phyloP scores from a whole-genome alignment of 768 basidiomycete species.

The Tulasnella sp. region DNA sequence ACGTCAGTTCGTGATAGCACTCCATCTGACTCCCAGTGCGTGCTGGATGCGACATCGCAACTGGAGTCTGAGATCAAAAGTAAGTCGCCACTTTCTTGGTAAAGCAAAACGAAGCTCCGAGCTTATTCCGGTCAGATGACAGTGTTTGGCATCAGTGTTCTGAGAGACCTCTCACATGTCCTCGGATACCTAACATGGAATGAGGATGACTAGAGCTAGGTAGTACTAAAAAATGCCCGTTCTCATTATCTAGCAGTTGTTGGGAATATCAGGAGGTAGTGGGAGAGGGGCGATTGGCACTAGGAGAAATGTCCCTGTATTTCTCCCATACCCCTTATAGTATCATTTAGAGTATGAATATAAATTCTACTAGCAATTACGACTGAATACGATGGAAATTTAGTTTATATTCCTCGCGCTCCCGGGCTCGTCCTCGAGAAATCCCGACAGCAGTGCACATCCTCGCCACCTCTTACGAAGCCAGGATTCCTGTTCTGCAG shows the following conservation, averaged over 20 bases:
- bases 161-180: not conserved
- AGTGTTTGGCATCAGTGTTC: not conserved
- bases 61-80: not conserved
- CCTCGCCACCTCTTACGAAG: constrained; percentile 62
- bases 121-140: not conserved
- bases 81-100: not conserved
- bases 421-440: too few relatives aligned
- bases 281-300: too few relatives aligned
- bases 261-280: too few relatives aligned
- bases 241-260: not conserved
- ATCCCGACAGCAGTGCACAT: too few relatives aligned
- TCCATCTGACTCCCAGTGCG: not conserved
- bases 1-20: not conserved
- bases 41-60: not conserved
- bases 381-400: too few relatives aligned
- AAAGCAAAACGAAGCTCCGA: not conserved
- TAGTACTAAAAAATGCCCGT: not conserved
- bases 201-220: not conserved
- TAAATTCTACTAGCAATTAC: too few relatives aligned
- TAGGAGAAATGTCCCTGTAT: too few relatives aligned
- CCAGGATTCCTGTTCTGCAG: constrained; percentile 70
- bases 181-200: not conserved
- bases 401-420: too few relatives aligned
- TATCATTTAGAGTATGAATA: too few relatives aligned
- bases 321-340: too few relatives aligned